Base-by-base conservation (phyloP, 2,329 filamentous ascomycete genomes). In the Rutstroemia sp. region DNA sequence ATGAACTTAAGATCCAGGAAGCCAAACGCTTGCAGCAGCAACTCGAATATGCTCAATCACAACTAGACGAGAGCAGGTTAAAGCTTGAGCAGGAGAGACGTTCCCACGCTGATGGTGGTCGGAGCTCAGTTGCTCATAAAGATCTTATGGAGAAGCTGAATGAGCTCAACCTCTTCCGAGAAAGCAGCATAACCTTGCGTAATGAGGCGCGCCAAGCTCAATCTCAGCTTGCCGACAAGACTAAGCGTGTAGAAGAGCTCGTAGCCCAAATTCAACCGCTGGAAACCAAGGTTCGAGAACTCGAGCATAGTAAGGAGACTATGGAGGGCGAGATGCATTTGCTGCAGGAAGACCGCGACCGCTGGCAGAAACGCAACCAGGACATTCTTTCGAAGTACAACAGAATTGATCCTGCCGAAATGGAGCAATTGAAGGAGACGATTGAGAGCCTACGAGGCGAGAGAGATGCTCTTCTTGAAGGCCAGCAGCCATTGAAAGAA, bases 331-430 rank as follows among this genome's bases (percentile, higher is more conserved):
- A 97, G 69, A 82, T 96, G 68, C 90, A 88, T 66, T 81, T 96
- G 61, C 79, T 97, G 9, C 88, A 95, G 63, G 88, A 94, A 66
- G 92, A 97, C 69, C 86, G 94, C 16, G 92, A 97, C 69, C 83
- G 90, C 57, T 96, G 92, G 89, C 91, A 96, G 72, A 92, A 96
- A 76, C 87, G 94, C 23, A 95, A 91, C 1, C 91, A 97, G 69
- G 90, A 95, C 64, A 96, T 99, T 60, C 81, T 99, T 51, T 91
- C 90, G 63, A 96, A 96, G 70, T 96, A 97, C 68, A 92, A 96
- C 64, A 89, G 92, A 56, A 90, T 95, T 52, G 94, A 99, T 68
- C 92, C 94, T 45, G 90, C 89, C 3, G 92, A 97, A 68, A 81
- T 96, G 69, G 92, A 97, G 65, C 85, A 87, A 58, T 79, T 99